Evolutionary conservation across 345 rosid genomes (phyloP).

Genomic region (Geranium brycei): DNA sequence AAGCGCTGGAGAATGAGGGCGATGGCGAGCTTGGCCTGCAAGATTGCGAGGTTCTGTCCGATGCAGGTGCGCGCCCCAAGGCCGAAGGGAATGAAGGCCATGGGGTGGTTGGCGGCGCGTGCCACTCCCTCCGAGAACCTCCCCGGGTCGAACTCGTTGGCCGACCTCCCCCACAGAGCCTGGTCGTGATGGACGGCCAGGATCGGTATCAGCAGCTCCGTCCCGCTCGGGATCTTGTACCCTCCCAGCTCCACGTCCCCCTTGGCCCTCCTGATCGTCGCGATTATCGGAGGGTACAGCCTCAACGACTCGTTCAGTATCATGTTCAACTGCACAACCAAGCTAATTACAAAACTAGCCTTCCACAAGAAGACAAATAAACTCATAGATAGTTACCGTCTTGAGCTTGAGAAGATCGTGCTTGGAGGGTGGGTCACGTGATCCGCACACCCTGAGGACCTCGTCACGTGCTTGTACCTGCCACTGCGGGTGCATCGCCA

Average conservation of each 20-base stretch:
- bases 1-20: conserved; percentile 55
- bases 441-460: conserved; percentile 58
- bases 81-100: conserved; percentile 66
- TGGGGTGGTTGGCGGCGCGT: conserved; percentile 59
- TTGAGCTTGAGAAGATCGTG: conserved; percentile 65
- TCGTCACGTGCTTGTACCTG: conserved; percentile 79
- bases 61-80: conserved; percentile 63
- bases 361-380: no score
- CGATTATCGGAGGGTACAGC: conserved; percentile 62
- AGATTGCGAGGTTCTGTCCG: conserved; percentile 67
- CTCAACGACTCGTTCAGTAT: conserved; percentile 52
- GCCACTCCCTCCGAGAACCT: conserved; percentile 62
- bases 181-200: conserved; percentile 67
- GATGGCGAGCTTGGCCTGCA: conserved; percentile 62
- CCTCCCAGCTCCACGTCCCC: conserved; percentile 60
- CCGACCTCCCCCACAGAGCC: conserved; percentile 65
- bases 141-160: conserved; percentile 62
- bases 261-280: conserved; percentile 52
- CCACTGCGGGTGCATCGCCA: conserved; percentile 79
- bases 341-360: no score
- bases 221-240: conserved; percentile 60
- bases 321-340: conserved; percentile 63
- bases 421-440: conserved; percentile 62
- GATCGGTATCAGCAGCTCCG: conserved; percentile 54
- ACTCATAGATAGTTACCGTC: no score